Conservation (phyloP, 345 rosid species). For the Eucalyptus polybractea region DNA sequence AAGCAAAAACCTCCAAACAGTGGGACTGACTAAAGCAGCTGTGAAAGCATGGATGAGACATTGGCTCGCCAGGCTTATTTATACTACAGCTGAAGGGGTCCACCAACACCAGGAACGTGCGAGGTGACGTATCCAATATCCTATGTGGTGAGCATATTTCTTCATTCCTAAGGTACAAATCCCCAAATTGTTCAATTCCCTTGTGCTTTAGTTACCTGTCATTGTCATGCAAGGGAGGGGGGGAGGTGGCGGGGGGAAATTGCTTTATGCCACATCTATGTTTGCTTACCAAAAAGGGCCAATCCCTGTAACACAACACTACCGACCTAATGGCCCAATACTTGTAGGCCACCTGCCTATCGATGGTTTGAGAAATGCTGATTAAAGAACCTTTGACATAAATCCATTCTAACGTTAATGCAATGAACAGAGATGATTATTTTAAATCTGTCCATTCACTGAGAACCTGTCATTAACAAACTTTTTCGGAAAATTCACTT, state of each 20-base stretch:
- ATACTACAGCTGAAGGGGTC: neutral
- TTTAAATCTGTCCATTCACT: neutral
- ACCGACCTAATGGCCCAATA: neutral
- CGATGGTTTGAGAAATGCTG: neutral
- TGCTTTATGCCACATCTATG: neutral
- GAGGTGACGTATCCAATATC: neutral
- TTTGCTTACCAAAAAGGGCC: neutral
- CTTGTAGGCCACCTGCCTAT: neutral
- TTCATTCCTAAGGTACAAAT: neutral
- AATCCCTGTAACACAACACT: neutral
- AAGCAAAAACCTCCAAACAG: neutral
- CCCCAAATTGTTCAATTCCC: neutral
- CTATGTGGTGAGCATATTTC: conserved; percentile 34
- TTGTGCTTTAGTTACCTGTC: neutral
- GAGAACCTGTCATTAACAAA: neutral
- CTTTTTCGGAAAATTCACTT: neutral
- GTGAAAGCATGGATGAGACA: neutral
- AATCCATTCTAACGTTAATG: neutral
- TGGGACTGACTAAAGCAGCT: neutral
- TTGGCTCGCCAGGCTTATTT: neutral
- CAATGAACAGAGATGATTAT: neutral
- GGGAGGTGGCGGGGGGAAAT: neutral
- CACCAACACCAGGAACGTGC: neutral
- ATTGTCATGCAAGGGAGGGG: neutral
- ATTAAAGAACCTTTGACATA: neutral